phyloP scores from a whole-genome alignment of 768 basidiomycete species.

The Albatrellus ellisii region DNA sequence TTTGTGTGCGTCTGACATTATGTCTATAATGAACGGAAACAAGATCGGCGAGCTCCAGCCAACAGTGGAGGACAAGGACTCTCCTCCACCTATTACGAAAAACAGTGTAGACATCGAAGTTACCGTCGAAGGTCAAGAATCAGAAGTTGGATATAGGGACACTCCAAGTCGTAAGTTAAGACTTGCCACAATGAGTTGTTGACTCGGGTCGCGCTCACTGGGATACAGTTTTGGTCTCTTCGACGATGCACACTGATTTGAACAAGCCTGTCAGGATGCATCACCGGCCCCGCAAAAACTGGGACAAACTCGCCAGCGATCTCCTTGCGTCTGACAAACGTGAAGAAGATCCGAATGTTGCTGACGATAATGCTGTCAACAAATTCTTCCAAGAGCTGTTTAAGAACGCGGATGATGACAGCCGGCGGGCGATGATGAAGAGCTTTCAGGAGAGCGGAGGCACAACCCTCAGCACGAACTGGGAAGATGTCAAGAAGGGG shows the following conservation, averaged over 20 bases:
- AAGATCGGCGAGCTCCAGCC: too few relatives aligned
- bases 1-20: too few relatives aligned
- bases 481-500: conserved; percentile 72
- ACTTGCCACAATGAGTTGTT: not conserved
- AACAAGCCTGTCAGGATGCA: conserved; percentile 24
- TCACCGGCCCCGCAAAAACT: conserved; percentile 58
- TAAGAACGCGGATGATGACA: conserved; percentile 82
- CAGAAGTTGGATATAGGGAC: too few relatives aligned
- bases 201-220: conserved; percentile 1
- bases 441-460: conserved; percentile 92
- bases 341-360: conserved; percentile 79
- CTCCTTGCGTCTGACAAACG: conserved; percentile 57
- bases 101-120: too few relatives aligned
- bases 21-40: too few relatives aligned
- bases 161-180: conserved; percentile 52
- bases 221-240: conserved; percentile 18
- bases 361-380: conserved; percentile 81
- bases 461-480: conserved; percentile 91
- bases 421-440: conserved; percentile 94
- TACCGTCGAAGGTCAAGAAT: too few relatives aligned
- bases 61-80: too few relatives aligned
- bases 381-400: conserved; percentile 88
- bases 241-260: conserved; percentile 14
- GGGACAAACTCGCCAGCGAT: conserved; percentile 70
- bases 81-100: too few relatives aligned